Evolutionary conservation across 1,284 basidiomycete species (phyloP), one percentile per base, ranked within the genome.

Genomic region (Ustilago hordei): DNA sequence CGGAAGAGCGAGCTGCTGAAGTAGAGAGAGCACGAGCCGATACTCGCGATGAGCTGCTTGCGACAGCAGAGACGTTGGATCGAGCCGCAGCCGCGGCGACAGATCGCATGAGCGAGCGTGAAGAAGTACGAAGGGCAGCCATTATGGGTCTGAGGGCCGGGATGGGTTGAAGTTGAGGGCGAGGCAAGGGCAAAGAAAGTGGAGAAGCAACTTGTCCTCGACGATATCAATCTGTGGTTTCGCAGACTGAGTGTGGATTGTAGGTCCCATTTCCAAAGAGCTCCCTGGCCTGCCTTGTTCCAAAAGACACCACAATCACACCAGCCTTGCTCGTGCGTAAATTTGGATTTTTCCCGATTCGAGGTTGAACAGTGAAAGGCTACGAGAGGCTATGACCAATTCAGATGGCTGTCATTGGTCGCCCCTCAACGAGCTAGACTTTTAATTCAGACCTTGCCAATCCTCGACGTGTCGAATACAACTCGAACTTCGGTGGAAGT

Each of bases 1-100:
- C 84, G 34, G 84, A 85, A 28, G 62, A 69, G 50, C 72, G 70
- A 28, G 61, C 52, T 19, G 76, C 62, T 12, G 78, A 73, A 52
- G 78, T 79, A 58, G 71, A 61, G 64, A 84, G 45, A 23, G 70
- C 19, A 39, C 81, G 80, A 45, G 63, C 65, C n/a, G 57, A 65
- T 28, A 45, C 34, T 35, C 61, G 45, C 39, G 63, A 72, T 38
- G 64, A 69, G 66, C 63, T 53, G 55, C 61, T 61, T 56, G 72
- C 76, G 32, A 73, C 64, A 54, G 64, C 55, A 23, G 63, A 61
- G 34, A 57, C 48, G 36, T 64, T 68, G 68, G 67, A 50, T 41
- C 65, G 72, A 39, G 67, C 54, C 28, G 65, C 65, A 41, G 72
- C 56, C 23, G 67, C 64, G 41, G 65, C 60, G 52, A 70, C 57